A percentile compares a stretch with the other conserved stretches of the same genome.
phyloP scores from a whole-genome alignment of 805 yeast species.

The Alloascoidea africana region DNA sequence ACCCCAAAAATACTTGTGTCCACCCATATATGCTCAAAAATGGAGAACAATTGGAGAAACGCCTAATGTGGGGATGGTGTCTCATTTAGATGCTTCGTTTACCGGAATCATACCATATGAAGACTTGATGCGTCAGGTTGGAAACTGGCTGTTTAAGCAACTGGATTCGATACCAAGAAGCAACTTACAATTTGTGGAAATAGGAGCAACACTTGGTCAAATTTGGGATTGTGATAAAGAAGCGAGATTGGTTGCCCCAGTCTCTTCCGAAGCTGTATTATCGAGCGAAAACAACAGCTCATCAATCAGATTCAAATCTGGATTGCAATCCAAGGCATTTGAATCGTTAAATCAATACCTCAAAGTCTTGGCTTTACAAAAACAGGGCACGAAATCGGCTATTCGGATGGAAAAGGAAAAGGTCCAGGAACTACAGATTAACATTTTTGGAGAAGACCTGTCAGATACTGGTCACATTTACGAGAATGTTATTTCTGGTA shows the following conservation, averaged over 20 bases:
- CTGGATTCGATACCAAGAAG: not conserved
- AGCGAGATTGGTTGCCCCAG: not conserved
- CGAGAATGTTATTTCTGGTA: no score
- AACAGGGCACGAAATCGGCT: not conserved
- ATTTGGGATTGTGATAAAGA: not conserved
- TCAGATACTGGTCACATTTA: no score
- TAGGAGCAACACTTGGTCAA: not conserved
- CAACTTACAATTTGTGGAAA: not conserved
- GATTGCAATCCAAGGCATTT: not conserved
- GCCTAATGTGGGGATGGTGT: no score
- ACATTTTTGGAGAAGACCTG: not conserved
- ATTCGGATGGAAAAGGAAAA: not conserved
- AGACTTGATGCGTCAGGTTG: constrained; percentile 1
- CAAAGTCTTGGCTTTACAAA: not conserved
- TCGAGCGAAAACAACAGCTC: not conserved
- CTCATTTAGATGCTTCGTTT: no score
- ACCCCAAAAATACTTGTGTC: no score
- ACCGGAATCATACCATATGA: not conserved
- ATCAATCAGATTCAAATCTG: not conserved
- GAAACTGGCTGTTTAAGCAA: not conserved
- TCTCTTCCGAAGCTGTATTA: not conserved
- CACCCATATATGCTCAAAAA: no score
- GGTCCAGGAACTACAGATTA: not conserved
- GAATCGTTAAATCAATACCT: not conserved
- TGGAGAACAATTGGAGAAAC: no score